Base-by-base conservation (phyloP, 2,329 filamentous ascomycete genomes). In the Xylaria digitata region DNA sequence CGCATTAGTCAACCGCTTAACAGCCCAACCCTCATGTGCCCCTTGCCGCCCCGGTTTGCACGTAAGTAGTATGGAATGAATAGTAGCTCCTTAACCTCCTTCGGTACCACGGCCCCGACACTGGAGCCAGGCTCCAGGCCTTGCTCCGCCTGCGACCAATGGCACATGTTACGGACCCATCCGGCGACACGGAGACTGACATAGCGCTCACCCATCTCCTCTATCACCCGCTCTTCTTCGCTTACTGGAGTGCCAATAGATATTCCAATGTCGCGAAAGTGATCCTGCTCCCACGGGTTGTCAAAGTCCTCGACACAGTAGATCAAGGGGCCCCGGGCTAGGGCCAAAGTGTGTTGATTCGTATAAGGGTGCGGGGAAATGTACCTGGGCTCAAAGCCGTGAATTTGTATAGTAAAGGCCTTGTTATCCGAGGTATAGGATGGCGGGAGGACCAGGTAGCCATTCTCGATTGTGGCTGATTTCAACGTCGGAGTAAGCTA, bases 261-360 rank as follows among this genome's bases (percentile, higher is more conserved):
- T 55, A 79, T 71, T 17, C 74, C 75, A n/a, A 80, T 68, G 62
- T 80, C 78, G 70, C 83, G 86, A 78, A 87, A 87, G 73, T 89
- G 86, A 70, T 87, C 81, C 1, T 78, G 71, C 57, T 85, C 86
- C 84, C 85, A 87, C 0, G 76, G 42, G 63, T 89, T 87, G 70
- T 89, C 87, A 6, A 80, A 72, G 62, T 89, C 87, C 72, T 90
- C 88, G 3, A 85, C 81, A 65, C 87, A 90, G 74, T 89, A 90
- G 5, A 89, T 78, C 6, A 90, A 72, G 0, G 87, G 87, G 0
- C 88, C 88, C 3, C 87, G 81, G 1, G 83, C 85, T 6, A 89
- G 74, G 1, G 83, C 81, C 43, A 87, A 69, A 1, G 84, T 86
- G n/a, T 82, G 76, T 71, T 88, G 85, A 69, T 84, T 84, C 0